Conservation (phyloP, 345 rosid species). For the Cardamine resedifolia region DNA sequence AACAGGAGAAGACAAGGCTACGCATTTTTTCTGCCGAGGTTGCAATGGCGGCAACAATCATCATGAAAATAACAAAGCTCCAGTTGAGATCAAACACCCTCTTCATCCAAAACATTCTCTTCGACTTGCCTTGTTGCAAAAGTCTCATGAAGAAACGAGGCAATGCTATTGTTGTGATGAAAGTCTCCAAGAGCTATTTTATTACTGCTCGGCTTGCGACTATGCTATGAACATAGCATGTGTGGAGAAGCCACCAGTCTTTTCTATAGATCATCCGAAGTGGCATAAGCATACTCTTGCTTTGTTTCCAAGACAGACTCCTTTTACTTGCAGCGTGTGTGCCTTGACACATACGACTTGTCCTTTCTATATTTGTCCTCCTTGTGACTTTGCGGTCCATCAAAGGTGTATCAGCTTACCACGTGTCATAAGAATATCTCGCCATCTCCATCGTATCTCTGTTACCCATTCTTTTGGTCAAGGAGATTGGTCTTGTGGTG, state of each 20-base stretch:
- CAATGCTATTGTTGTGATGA: neutral
- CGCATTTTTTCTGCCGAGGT: neutral
- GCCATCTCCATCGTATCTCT: neutral
- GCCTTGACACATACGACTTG: neutral
- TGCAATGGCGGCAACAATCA: neutral
- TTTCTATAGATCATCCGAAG: no score
- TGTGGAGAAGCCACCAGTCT: neutral
- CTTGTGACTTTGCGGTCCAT: neutral
- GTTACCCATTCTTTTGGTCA: neutral
- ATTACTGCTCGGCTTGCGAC: neutral
- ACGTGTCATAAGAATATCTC: neutral
- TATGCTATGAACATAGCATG: neutral
- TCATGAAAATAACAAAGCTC: neutral
- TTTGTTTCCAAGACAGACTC: no score
- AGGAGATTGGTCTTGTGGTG: no score
- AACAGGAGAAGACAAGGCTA: neutral
- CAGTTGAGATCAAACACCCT: neutral
- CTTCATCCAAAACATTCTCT: neutral
- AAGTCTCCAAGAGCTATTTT: neutral
- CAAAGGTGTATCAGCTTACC: neutral
- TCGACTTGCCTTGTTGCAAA: neutral
- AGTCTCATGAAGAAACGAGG: neutral
- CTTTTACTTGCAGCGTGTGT: neutral
- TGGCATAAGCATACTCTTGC: no score
- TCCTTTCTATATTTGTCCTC: neutral